Evolutionary conservation across 2,329 filamentous ascomycete species (phyloP).

Genomic region (Neopestalotiopsis rosae): DNA sequence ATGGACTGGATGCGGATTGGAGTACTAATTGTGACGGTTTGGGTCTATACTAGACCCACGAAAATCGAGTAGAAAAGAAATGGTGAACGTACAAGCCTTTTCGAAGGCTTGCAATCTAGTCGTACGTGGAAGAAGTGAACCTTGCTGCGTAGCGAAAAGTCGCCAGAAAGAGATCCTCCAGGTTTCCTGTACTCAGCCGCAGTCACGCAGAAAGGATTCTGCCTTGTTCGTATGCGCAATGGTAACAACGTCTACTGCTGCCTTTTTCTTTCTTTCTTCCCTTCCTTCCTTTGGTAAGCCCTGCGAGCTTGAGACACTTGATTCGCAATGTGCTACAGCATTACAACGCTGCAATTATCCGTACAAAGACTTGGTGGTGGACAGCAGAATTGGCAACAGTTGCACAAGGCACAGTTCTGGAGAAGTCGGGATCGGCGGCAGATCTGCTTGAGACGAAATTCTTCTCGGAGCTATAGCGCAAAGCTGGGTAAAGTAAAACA

Average conservation of each 20-base stretch:
- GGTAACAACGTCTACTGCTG: not conserved
- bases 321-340: conserved; percentile 30
- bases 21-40: conserved; percentile 55
- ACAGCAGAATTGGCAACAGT: not conserved
- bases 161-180: not conserved
- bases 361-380: conserved; percentile 14
- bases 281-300: not conserved
- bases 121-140: not conserved
- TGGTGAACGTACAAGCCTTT: conserved; percentile 18
- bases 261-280: not conserved
- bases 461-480: not conserved
- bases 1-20: conserved; percentile 58
- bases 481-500: not conserved
- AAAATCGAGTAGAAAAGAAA: conserved; percentile 23
- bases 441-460: conserved; percentile 19
- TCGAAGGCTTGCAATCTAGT: conserved; percentile 6
- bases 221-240: not conserved
- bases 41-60: conserved; percentile 45
- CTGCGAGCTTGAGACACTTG: conserved; percentile 3
- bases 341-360: conserved; percentile 30
- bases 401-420: not conserved
- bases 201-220: not conserved
- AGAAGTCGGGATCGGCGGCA: not conserved
- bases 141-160: not conserved
- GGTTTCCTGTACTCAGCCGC: not conserved